phyloP scores from a whole-genome alignment of 768 basidiomycete genomes.

The Suillus paluster region DNA sequence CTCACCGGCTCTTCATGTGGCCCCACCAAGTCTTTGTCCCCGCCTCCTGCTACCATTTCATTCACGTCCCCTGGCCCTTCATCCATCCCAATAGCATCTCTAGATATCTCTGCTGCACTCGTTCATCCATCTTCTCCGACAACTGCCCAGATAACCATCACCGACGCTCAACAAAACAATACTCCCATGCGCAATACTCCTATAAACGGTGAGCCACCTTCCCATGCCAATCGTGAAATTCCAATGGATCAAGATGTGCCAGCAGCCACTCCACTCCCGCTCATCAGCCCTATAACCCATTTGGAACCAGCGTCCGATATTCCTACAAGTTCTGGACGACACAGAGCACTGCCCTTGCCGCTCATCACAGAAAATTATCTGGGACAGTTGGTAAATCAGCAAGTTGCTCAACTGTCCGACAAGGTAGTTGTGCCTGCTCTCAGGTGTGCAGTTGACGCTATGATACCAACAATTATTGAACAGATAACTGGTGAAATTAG shows the following conservation, averaged over 20 bases:
- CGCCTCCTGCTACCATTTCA: background rate
- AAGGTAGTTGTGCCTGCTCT: background rate
- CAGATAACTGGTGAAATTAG: background rate
- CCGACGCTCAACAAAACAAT: background rate
- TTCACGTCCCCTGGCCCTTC: background rate
- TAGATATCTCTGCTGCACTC: background rate
- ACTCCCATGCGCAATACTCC: background rate
- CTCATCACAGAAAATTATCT: background rate
- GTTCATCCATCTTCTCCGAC: background rate
- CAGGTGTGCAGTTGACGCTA: background rate
- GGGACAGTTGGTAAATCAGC: background rate
- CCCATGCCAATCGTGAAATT: background rate
- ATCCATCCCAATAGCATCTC: background rate
- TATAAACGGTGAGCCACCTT: background rate
- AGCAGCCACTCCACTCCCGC: background rate
- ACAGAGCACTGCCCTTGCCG: background rate
- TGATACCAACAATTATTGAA: background rate
- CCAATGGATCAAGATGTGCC: background rate
- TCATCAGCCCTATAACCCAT: no score
- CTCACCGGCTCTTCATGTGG: no score
- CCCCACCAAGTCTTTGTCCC: background rate
- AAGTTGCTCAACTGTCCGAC: background rate
- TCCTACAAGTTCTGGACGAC: background rate
- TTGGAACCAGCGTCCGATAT: background rate
- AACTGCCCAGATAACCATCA: background rate